Conservation (phyloP, 2,329 filamentous ascomycete genomes). For the Pseudocercospora macadamiae region DNA sequence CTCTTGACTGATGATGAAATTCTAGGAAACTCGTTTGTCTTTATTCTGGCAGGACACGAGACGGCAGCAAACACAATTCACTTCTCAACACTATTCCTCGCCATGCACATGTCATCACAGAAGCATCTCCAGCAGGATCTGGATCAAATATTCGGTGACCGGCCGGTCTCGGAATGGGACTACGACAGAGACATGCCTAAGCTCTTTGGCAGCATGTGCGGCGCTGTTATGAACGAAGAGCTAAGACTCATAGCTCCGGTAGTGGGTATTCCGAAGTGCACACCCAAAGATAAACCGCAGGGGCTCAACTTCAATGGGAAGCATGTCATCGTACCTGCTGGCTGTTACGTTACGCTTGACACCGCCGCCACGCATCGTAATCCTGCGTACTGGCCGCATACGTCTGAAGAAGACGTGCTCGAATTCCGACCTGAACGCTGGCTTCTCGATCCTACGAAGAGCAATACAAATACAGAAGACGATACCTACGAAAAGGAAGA, state of each 20-base stretch:
- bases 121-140: constrained; percentile 69
- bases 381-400: constrained; percentile 70
- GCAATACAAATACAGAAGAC: constrained; percentile 34
- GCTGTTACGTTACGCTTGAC: constrained; percentile 59
- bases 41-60: constrained; percentile 75
- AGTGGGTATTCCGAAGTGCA: constrained; percentile 70
- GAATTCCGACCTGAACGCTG: constrained; percentile 75
- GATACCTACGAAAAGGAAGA: constrained; percentile 42
- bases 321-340: constrained; percentile 61
- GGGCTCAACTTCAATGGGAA: constrained; percentile 62
- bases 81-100: constrained; percentile 70
- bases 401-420: constrained; percentile 59
- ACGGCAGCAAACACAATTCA: constrained; percentile 77
- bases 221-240: constrained; percentile 77
- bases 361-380: constrained; percentile 65
- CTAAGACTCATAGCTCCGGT: constrained; percentile 74
- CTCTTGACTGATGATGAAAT: constrained; percentile 66
- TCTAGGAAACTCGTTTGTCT: constrained; percentile 68
- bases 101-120: constrained; percentile 66
- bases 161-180: constrained; percentile 66
- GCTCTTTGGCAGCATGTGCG: constrained; percentile 70
- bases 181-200: constrained; percentile 69
- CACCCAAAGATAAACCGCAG: constrained; percentile 52
- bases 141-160: constrained; percentile 63
- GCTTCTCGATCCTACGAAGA: constrained; percentile 51